These are phyloP conservation scores for Amanita muscaria DNA, from an alignment of 768 basidiomycete genomes.

Conservation along the genomic window DNA sequence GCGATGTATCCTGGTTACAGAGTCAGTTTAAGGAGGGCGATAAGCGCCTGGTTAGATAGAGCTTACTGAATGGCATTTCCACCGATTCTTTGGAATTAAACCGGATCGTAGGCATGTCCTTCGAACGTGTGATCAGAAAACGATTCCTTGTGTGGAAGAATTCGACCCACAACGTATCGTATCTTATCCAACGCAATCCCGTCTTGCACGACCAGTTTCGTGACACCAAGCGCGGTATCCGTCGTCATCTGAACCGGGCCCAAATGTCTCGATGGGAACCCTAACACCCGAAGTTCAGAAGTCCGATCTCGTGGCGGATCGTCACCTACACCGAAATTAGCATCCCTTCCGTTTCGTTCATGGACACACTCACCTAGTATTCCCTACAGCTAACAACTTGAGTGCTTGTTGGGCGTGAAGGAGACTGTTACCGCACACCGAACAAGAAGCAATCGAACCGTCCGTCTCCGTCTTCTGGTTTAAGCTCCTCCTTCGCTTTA, in stretches of 20 bases:
- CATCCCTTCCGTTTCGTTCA: background rate
- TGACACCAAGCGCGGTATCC: slow-evolving; percentile 91
- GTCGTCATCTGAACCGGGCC: slow-evolving; percentile 96
- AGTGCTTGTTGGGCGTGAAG: slow-evolving; percentile 9
- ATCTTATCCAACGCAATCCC: slow-evolving; percentile 67
- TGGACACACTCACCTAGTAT: slow-evolving; percentile 38
- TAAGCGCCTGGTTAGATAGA: background rate
- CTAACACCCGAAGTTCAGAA: slow-evolving; percentile 73
- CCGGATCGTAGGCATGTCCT: slow-evolving; percentile 86
- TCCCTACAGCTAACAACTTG: slow-evolving; percentile 32
- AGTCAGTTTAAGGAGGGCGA: background rate
- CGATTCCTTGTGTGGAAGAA: background rate
- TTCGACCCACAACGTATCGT: slow-evolving; percentile 51
- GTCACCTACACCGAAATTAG: slow-evolving; percentile 48
- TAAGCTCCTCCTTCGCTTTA: slow-evolving; percentile 58
- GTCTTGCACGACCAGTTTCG: slow-evolving; percentile 74
- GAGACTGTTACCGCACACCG: slow-evolving; percentile 45
- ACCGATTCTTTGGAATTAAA: slow-evolving; percentile 88
- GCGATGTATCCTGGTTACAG: slow-evolving; percentile 37
- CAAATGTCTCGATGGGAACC: slow-evolving; percentile 81
- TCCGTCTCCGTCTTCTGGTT: slow-evolving; percentile 70
- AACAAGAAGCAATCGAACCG: slow-evolving; percentile 86
- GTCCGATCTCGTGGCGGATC: slow-evolving; percentile 95
- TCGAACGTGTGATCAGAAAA: background rate
- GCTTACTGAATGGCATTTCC: slow-evolving; percentile 95